Conservation (phyloP, 257 asterid genomes). For the Marsdenia floribunda region DNA sequence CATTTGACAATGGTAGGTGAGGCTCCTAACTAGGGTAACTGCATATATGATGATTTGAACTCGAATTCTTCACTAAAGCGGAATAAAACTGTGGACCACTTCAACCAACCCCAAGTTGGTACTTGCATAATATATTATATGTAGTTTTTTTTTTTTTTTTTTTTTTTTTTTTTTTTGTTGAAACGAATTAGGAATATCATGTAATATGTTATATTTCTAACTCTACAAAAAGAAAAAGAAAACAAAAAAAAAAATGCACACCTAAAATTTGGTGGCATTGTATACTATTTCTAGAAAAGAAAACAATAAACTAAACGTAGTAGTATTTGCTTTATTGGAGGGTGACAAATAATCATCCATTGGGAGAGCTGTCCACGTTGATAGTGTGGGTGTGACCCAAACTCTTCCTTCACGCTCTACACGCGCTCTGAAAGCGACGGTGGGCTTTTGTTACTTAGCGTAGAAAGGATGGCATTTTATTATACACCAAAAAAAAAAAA, state of each 20-base stretch:
- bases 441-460: conserved; percentile 25
- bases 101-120: too few relatives aligned
- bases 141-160: too few relatives aligned
- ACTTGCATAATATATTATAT: too few relatives aligned
- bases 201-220: too few relatives aligned
- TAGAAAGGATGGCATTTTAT: conserved; percentile 25
- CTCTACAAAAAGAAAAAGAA: too few relatives aligned
- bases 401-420: conserved; percentile 22
- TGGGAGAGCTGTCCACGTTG: conserved; percentile 20
- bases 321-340: conserved; percentile 1
- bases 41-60: too few relatives aligned
- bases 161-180: too few relatives aligned
- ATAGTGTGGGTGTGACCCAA: background rate
- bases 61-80: too few relatives aligned
- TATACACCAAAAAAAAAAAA: background rate
- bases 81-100: too few relatives aligned
- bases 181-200: too few relatives aligned
- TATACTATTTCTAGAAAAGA: background rate
- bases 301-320: background rate
- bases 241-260: background rate
- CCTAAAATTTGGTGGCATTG: background rate
- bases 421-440: conserved; percentile 34
- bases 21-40: too few relatives aligned
- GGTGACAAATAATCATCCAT: conserved; percentile 23
- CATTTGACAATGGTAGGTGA: too few relatives aligned